A percentile compares a stretch with the other conserved stretches of the same genome.
These are phyloP conservation scores for Colletotrichum sp. DNA, from an alignment of 2,329 filamentous ascomycete species.

Conservation along the genomic window DNA sequence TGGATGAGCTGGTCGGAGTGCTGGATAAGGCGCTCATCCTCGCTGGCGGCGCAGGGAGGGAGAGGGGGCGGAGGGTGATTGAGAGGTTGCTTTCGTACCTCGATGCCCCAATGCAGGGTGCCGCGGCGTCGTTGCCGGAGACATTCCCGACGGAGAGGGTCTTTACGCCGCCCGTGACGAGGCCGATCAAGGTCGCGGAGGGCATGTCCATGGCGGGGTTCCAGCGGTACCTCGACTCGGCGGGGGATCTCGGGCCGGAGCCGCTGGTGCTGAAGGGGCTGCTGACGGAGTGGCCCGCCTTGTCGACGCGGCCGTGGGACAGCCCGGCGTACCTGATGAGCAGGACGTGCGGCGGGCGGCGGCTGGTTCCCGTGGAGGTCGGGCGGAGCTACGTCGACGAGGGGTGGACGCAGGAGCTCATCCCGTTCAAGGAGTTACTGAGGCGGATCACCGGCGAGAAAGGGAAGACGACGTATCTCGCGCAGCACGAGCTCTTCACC, in stretches of 20 bases:
- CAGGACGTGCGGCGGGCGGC: conserved; percentile 75
- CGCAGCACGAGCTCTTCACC: conserved; percentile 85
- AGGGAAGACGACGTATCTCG: conserved; percentile 66
- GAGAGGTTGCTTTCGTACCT: conserved; percentile 35
- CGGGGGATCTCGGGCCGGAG: conserved; percentile 33
- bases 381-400: conserved; percentile 88
- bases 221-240: conserved; percentile 60
- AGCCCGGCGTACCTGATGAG: conserved; percentile 76
- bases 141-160: conserved; percentile 27
- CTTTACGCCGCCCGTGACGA: conserved; percentile 46
- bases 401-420: conserved; percentile 82
- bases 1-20: conserved; percentile 65
- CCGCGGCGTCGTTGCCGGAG: neutral
- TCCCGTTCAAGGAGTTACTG: conserved; percentile 77
- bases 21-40: conserved; percentile 82
- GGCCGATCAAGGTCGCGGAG: conserved; percentile 45
- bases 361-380: conserved; percentile 85
- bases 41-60: conserved; percentile 64
- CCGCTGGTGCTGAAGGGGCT: conserved; percentile 75
- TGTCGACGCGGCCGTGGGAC: conserved; percentile 71
- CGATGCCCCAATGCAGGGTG: neutral
- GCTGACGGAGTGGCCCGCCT: conserved; percentile 77
- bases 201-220: conserved; percentile 64
- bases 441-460: conserved; percentile 61
- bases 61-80: conserved; percentile 56